A percentile compares a stretch with the other conserved stretches of the same genome.
These are phyloP conservation scores for Fusarium torreyae DNA, from an alignment of 2,329 filamentous ascomycete genomes.

Conservation along the genomic window DNA sequence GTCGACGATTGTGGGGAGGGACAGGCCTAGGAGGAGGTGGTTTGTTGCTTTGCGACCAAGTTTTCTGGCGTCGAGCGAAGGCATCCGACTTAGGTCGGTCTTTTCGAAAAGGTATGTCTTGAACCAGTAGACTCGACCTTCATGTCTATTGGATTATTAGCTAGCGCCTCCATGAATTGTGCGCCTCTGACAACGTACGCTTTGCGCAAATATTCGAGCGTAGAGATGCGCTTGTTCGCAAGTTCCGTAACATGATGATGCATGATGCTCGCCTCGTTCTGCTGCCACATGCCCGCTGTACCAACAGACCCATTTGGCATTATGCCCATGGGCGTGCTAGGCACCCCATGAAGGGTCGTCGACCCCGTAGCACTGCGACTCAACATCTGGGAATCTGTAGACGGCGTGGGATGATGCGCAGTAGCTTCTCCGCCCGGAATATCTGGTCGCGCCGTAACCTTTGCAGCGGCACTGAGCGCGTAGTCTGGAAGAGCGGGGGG, in stretches of 20 bases:
- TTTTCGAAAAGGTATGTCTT: constrained; percentile 95
- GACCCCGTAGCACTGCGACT: constrained; percentile 58
- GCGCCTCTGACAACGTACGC: constrained; percentile 74
- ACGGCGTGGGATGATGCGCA: constrained; percentile 34
- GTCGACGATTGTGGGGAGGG: constrained; percentile 90
- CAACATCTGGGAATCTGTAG: constrained; percentile 62
- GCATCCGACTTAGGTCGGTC: constrained; percentile 82
- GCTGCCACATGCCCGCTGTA: constrained; percentile 53
- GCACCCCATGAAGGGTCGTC: constrained; percentile 48
- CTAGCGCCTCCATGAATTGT: neutral
- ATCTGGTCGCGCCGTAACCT: constrained; percentile 53
- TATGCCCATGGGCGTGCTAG: constrained; percentile 26
- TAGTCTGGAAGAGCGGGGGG: constrained; percentile 70
- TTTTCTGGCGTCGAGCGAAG: constrained; percentile 88
- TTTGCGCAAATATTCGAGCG: constrained; percentile 91
- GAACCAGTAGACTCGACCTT: constrained; percentile 97
- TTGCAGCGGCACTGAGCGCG: constrained; percentile 65
- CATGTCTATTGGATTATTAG: constrained; percentile 72
- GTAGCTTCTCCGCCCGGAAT: constrained; percentile 27
- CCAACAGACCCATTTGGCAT: constrained; percentile 43
- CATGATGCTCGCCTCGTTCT: constrained; percentile 64
- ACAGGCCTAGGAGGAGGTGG: constrained; percentile 92
- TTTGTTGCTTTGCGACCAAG: constrained; percentile 92
- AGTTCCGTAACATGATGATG: constrained; percentile 83
- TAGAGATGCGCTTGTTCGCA: constrained; percentile 93